Conservation (phyloP, 139 green algal genomes). For the Chlamydomonas applanata region DNA sequence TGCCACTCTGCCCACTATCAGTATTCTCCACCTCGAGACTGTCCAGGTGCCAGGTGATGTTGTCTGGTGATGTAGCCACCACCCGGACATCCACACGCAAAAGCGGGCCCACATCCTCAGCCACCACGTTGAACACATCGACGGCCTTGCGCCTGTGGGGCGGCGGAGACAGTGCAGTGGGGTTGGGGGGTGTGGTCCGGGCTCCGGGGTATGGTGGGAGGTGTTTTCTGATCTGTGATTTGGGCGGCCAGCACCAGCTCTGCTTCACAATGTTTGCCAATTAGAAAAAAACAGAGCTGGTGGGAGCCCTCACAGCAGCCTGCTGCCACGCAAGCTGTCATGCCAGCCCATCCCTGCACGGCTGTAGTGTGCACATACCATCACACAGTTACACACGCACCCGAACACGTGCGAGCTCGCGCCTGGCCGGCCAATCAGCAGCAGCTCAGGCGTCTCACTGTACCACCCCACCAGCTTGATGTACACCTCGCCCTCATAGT, state of each 20-base stretch:
- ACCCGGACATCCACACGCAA: neutral
- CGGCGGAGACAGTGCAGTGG: neutral
- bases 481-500: slow-evolving; percentile 1
- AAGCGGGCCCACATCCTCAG: slow-evolving; percentile 10
- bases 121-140: slow-evolving; percentile 9
- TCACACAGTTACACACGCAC: no score
- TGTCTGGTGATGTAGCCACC: neutral
- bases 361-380: no score
- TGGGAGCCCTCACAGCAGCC: no score
- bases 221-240: no score
- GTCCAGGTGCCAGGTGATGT: slow-evolving; percentile 21
- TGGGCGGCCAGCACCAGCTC: no score
- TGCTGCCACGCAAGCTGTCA: no score
- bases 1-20: no score
- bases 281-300: no score
- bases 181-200: neutral
- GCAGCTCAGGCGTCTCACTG: neutral
- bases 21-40: neutral
- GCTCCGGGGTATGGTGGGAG: no score
- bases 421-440: neutral
- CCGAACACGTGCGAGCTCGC: no score
- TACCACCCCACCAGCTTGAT: neutral
- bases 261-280: no score
- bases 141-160: neutral
- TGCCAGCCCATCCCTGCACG: no score